Percentiles rank a stretch among this genome's conserved stretches.
Conservation (phyloP, 2,329 filamentous ascomycete species). For the Alternaria brassicicola region DNA sequence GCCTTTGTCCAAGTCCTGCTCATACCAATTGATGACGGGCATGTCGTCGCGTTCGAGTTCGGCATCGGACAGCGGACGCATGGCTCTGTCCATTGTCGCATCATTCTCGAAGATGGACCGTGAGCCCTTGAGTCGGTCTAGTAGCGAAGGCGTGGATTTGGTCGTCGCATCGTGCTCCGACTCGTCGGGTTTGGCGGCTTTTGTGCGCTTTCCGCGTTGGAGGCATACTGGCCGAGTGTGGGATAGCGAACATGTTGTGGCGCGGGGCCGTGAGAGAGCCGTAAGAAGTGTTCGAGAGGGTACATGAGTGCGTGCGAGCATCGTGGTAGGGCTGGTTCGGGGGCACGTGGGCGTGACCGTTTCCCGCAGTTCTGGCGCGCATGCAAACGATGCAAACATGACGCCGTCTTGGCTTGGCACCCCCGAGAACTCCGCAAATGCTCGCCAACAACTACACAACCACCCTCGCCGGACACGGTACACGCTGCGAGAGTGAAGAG, state of each 20-base stretch:
- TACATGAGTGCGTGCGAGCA: constrained; percentile 28
- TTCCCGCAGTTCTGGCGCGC: constrained; percentile 13
- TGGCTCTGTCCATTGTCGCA: constrained; percentile 11
- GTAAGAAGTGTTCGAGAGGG: constrained; percentile 36
- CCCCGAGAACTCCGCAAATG: constrained; percentile 29
- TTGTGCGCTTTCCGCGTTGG: constrained; percentile 31
- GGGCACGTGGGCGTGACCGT: background rate
- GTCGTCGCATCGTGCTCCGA: constrained; percentile 4
- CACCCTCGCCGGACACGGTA: too few relatives aligned
- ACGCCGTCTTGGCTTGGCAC: constrained; percentile 36
- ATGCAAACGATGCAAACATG: constrained; percentile 19
- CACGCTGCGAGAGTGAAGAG: background rate
- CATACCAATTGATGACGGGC: constrained; percentile 36
- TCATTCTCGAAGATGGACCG: constrained; percentile 9
- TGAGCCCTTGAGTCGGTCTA: constrained; percentile 6
- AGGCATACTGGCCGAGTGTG: constrained; percentile 24
- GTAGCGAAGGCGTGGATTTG: background rate
- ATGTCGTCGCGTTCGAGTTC: constrained; percentile 30
- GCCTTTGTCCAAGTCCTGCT: constrained; percentile 36
- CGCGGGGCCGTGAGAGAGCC: constrained; percentile 29
- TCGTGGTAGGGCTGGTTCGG: constrained; percentile 17
- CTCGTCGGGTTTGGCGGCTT: constrained; percentile 15
- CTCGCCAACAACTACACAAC: background rate
- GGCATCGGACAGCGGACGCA: constrained; percentile 24
- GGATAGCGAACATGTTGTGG: constrained; percentile 25